Percentiles rank a stretch among this genome's conserved stretches.
These are phyloP conservation scores for Scheffersomyces stipitis DNA, from an alignment of 805 yeast genomes.

Conservation along the genomic window DNA sequence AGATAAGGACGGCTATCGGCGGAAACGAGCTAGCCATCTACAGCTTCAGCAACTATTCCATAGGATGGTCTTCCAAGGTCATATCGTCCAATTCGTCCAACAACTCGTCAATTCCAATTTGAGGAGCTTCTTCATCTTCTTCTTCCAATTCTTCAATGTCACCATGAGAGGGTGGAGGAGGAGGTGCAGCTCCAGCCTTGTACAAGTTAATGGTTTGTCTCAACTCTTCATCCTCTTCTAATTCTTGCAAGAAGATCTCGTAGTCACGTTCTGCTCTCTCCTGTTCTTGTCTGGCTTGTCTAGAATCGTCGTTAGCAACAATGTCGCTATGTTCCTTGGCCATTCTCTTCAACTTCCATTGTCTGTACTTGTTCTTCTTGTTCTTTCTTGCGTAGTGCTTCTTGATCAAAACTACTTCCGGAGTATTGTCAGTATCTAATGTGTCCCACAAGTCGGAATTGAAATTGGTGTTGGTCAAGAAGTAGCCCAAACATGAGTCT, in stretches of 20 bases:
- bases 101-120: conserved; percentile 85
- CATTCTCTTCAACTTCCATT: conserved; percentile 95
- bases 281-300: conserved; percentile 82
- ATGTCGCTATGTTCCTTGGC: conserved; percentile 92
- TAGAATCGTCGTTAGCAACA: conserved; percentile 66
- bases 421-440: conserved; percentile 58
- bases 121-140: conserved; percentile 78
- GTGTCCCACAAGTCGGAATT: conserved; percentile 84
- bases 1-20: too few relatives aligned
- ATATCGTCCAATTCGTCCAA: conserved; percentile 93
- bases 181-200: conserved; percentile 50
- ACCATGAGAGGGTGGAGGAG: conserved; percentile 40
- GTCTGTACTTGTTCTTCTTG: conserved; percentile 72
- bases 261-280: conserved; percentile 94
- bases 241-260: conserved; percentile 92
- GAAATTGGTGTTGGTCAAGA: conserved; percentile 78
- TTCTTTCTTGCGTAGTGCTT: conserved; percentile 81
- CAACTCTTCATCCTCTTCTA: conserved; percentile 94
- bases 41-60: too few relatives aligned
- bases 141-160: conserved; percentile 42
- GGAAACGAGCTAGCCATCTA: too few relatives aligned
- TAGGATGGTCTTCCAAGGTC: conserved; percentile 64
- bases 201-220: conserved; percentile 88
- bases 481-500: conserved; percentile 92
- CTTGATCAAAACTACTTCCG: conserved; percentile 88